Conservation (phyloP, 1,284 basidiomycete genomes). For the Cutaneotrichosporon arboriforme region DNA sequence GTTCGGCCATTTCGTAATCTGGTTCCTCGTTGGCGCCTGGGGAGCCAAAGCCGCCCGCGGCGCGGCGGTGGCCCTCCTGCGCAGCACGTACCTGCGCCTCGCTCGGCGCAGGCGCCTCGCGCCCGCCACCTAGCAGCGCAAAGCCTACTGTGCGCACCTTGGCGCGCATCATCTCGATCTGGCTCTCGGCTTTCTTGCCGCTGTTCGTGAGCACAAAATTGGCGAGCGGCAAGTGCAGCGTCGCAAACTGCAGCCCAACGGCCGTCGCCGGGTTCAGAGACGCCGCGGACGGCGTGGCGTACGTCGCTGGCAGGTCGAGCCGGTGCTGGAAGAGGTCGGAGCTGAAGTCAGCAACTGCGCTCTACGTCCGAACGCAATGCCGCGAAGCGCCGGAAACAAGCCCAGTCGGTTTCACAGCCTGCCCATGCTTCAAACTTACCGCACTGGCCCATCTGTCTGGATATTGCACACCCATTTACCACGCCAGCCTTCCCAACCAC, state of each 20-base stretch:
- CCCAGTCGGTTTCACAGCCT: not conserved
- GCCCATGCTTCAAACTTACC: slow-evolving; percentile 20
- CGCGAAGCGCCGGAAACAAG: too few species aligned
- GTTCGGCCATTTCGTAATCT: slow-evolving; percentile 30
- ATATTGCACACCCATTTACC: slow-evolving; percentile 51
- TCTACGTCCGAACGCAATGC: too few species aligned
- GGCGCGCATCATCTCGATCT: slow-evolving; percentile 49
- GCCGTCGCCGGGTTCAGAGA: slow-evolving; percentile 24
- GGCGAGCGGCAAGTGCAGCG: slow-evolving; percentile 50
- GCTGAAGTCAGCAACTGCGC: slow-evolving; percentile 24
- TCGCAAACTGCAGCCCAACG: slow-evolving; percentile 42
- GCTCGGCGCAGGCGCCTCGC: slow-evolving; percentile 20
- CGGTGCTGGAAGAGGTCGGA: slow-evolving; percentile 54
- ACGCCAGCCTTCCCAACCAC: slow-evolving; percentile 45
- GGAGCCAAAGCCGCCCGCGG: slow-evolving; percentile 32
- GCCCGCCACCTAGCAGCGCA: slow-evolving; percentile 45
- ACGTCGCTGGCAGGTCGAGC: slow-evolving; percentile 40
- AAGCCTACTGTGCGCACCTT: slow-evolving; percentile 51
- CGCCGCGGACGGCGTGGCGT: slow-evolving; percentile 21
- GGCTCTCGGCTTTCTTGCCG: slow-evolving; percentile 47
- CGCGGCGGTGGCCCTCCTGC: slow-evolving; percentile 11
- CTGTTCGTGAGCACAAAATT: slow-evolving; percentile 52
- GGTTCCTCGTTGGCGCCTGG: slow-evolving; percentile 18
- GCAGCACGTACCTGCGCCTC: slow-evolving; percentile 5
- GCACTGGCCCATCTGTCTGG: slow-evolving; percentile 51